Conservation (phyloP, 2,329 filamentous ascomycete species). For the Ascochyta clinopodiicola region DNA sequence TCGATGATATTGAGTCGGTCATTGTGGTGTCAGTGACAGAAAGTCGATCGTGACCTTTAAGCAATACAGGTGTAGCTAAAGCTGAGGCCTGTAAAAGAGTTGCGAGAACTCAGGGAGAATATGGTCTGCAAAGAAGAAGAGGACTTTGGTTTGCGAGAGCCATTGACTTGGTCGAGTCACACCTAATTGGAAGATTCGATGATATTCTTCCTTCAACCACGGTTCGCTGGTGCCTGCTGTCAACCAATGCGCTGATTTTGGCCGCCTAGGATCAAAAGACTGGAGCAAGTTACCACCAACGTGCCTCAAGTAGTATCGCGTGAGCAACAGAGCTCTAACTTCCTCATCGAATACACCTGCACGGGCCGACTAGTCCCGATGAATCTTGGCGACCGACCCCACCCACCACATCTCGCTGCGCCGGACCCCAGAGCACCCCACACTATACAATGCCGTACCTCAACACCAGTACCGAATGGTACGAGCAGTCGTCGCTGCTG, state of each 20-base stretch:
- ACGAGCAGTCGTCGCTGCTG: conserved; percentile 83
- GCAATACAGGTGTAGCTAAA: no score
- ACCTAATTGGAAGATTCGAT: conserved; percentile 15
- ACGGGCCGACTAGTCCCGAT: conserved; percentile 12
- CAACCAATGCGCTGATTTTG: neutral
- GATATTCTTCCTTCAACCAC: conserved; percentile 8
- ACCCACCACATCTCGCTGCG: conserved; percentile 30
- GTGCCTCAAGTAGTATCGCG: neutral
- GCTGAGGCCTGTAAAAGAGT: neutral
- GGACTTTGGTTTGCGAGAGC: conserved; percentile 2
- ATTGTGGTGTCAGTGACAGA: conserved; percentile 8
- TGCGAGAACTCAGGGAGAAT: neutral
- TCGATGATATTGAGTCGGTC: conserved; percentile 22
- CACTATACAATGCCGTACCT: conserved; percentile 73
- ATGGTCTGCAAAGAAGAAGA: neutral
- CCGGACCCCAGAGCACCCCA: conserved; percentile 18
- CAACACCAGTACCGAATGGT: conserved; percentile 85
- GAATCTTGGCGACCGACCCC: conserved; percentile 26
- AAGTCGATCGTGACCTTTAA: no score
- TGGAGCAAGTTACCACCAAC: no score
- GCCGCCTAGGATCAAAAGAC: neutral
- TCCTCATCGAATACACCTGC: neutral
- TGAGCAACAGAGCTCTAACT: neutral
- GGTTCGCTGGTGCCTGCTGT: conserved; percentile 2
- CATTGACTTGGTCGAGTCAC: conserved; percentile 17